Percentiles rank a stretch among this genome's conserved stretches.
Conservation (phyloP, 2,329 filamentous ascomycete species). For the Trichothecium roseum region DNA sequence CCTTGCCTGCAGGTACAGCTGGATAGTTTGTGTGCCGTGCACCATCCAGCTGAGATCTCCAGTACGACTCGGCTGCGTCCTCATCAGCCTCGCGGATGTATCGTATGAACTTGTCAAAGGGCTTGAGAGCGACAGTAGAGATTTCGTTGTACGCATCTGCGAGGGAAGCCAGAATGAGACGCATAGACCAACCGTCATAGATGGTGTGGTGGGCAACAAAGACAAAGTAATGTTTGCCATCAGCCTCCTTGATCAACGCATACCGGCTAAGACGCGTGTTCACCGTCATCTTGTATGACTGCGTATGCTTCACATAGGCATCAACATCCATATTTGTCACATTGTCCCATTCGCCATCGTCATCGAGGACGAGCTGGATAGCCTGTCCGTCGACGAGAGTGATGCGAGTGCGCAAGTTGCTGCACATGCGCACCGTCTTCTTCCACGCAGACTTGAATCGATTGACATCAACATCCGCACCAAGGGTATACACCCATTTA, state of each 20-base stretch:
- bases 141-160: slow-evolving; percentile 6
- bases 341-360: neutral
- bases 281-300: neutral
- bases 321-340: neutral
- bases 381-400: neutral
- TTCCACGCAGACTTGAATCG: slow-evolving; percentile 7
- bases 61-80: neutral
- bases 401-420: slow-evolving; percentile 6
- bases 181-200: slow-evolving; percentile 8
- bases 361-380: slow-evolving; percentile 1
- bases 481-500: slow-evolving; percentile 10
- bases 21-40: neutral
- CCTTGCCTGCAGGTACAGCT: no score
- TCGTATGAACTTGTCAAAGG: slow-evolving; percentile 1
- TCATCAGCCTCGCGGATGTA: slow-evolving; percentile 1
- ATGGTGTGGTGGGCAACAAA: slow-evolving; percentile 10
- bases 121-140: neutral
- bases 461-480: slow-evolving; percentile 6
- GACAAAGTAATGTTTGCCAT: slow-evolving; percentile 2
- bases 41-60: neutral
- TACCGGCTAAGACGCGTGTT: neutral
- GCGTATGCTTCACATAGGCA: neutral
- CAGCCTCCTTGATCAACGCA: neutral
- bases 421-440: neutral
- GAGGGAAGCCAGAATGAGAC: slow-evolving; percentile 1